A percentile compares a stretch with the other conserved stretches of the same genome.
These are phyloP conservation scores for Spergularia bocconei DNA, from an alignment of 148 eudicot species.

Conservation along the genomic window DNA sequence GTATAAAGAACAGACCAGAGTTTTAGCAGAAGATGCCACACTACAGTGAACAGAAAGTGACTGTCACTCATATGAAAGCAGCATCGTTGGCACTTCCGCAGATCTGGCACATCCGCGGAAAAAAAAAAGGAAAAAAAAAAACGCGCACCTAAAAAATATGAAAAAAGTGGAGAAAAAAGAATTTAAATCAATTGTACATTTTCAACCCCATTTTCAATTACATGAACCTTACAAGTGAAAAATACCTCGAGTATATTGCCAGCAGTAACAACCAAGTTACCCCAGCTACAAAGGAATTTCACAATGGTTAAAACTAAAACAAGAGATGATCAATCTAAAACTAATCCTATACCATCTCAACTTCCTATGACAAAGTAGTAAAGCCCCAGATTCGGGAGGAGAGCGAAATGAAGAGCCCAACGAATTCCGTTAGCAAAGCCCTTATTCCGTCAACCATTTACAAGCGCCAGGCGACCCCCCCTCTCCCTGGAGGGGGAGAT, in stretches of 20 bases:
- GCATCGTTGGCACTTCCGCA: no score
- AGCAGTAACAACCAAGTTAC: conserved; percentile 14
- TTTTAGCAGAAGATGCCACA: no score
- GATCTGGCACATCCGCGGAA: no score
- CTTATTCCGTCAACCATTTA: conserved; percentile 41
- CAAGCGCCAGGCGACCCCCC: conserved; percentile 21
- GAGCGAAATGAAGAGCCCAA: conserved; percentile 19
- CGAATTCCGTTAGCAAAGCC: conserved; percentile 32
- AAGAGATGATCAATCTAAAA: conserved; percentile 17
- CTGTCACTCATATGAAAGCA: no score
- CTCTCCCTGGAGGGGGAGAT: not conserved
- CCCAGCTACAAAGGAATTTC: conserved; percentile 17
- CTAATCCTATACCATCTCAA: conserved; percentile 25
- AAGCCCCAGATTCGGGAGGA: conserved; percentile 5
- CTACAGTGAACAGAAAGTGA: no score
- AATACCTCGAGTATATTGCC: conserved; percentile 2
- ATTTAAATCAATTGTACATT: conserved; percentile 26
- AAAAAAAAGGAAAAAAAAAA: no score
- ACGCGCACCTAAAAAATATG: not conserved
- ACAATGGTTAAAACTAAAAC: conserved; percentile 15
- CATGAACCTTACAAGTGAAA: conserved; percentile 28
- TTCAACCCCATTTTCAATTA: conserved; percentile 21
- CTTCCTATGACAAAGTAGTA: conserved; percentile 10
- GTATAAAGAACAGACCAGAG: no score
- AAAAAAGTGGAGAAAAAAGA: not conserved